These are phyloP conservation scores for Penicillium brevicompactum DNA, from an alignment of 2,329 filamentous ascomycete genomes.

Conservation along the genomic window DNA sequence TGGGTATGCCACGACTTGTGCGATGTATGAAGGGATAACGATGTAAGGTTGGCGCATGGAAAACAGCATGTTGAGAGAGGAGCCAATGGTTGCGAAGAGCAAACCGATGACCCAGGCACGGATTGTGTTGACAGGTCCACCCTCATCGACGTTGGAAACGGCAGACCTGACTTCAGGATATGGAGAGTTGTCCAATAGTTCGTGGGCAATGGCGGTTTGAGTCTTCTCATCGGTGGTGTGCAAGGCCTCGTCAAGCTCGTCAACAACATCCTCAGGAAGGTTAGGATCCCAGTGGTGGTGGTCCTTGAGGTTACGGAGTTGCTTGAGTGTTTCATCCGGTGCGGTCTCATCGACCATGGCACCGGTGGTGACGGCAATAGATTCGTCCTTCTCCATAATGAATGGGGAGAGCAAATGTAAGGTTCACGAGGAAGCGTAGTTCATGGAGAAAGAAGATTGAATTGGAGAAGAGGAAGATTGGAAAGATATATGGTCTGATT, in stretches of 20 bases:
- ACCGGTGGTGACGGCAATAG: slow-evolving; percentile 23
- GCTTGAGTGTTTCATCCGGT: slow-evolving; percentile 26
- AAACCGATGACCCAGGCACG: slow-evolving; percentile 66
- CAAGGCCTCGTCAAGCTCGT: slow-evolving; percentile 62
- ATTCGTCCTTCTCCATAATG: slow-evolving; percentile 24
- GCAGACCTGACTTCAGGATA: slow-evolving; percentile 69
- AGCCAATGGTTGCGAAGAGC: slow-evolving; percentile 63
- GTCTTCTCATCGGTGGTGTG: slow-evolving; percentile 58
- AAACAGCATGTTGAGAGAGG: slow-evolving; percentile 64
- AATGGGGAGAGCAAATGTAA: background rate
- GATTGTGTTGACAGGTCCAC: slow-evolving; percentile 65
- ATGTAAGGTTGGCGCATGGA: slow-evolving; percentile 60
- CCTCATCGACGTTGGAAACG: slow-evolving; percentile 66
- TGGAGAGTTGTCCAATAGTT: slow-evolving; percentile 66
- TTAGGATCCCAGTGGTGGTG: slow-evolving; percentile 67
- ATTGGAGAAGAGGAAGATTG: background rate
- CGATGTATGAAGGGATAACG: slow-evolving; percentile 62
- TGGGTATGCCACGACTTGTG: slow-evolving; percentile 65
- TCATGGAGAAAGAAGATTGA: background rate
- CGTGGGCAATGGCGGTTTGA: slow-evolving; percentile 60
- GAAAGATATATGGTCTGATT: background rate
- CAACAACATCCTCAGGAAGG: slow-evolving; percentile 62
- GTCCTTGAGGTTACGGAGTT: slow-evolving; percentile 60
- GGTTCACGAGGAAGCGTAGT: slow-evolving; percentile 1
- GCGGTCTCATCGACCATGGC: slow-evolving; percentile 23